Percentiles rank a stretch among this genome's conserved stretches.
Conservation (phyloP, 73 alveolate genomes). For the Uronychia binucleata region DNA sequence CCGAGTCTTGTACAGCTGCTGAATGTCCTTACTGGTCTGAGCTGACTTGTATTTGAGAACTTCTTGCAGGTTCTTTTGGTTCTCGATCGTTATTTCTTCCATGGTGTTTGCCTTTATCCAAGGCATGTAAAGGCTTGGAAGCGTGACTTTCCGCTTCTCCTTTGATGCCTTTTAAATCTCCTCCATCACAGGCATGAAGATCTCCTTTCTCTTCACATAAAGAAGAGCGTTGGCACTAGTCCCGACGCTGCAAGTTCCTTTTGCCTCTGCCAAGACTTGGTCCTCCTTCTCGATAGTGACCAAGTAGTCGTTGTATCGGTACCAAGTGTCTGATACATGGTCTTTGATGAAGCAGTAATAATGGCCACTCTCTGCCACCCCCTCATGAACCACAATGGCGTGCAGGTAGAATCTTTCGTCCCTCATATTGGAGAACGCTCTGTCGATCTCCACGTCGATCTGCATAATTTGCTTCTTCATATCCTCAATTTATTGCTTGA, state of each 20-base stretch:
- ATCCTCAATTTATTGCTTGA: background rate
- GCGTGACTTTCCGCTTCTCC: background rate
- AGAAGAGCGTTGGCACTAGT: background rate
- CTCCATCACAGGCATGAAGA: background rate
- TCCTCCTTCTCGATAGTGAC: conserved; percentile 58
- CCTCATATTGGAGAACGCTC: background rate
- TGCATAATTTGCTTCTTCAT: background rate
- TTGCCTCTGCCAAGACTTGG: conserved; percentile 66
- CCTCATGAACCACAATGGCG: conserved; percentile 76
- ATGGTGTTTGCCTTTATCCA: background rate
- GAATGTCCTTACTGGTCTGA: background rate
- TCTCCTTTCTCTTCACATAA: background rate
- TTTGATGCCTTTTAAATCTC: background rate
- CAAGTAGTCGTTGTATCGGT: conserved; percentile 9
- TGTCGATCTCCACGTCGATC: conserved; percentile 8
- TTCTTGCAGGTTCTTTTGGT: background rate
- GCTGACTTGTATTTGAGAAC: background rate
- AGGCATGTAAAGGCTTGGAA: background rate
- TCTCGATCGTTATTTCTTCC: background rate
- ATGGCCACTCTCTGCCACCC: conserved; percentile 84
- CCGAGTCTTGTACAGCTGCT: background rate
- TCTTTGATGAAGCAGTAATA: conserved; percentile 41
- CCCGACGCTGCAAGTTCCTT: conserved; percentile 12
- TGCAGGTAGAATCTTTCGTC: conserved; percentile 58
- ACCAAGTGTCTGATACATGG: conserved; percentile 17